Conservation (phyloP, 2,329 filamentous ascomycete genomes). For the Akanthomyces uredinophilus region DNA sequence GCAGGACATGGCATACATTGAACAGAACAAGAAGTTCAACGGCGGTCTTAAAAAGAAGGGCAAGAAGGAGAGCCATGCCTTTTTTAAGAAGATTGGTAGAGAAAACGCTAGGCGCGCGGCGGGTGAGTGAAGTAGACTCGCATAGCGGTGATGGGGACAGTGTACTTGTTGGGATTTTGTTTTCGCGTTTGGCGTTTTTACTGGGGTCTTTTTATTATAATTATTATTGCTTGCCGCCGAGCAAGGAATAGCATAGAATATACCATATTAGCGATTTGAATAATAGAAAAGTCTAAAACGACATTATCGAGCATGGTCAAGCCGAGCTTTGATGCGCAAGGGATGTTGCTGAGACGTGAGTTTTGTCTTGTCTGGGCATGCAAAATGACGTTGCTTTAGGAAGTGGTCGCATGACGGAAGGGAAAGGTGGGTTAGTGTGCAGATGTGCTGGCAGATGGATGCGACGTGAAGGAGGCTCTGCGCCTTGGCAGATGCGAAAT, state of each 20-base stretch:
- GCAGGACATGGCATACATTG: conserved; percentile 94
- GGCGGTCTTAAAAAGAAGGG: conserved; percentile 32
- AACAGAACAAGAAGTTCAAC: conserved; percentile 71
- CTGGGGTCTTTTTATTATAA: background rate
- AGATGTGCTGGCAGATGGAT: background rate
- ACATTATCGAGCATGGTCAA: too few relatives aligned
- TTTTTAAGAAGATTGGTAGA: conserved; percentile 39
- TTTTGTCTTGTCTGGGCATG: too few relatives aligned
- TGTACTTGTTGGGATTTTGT: background rate
- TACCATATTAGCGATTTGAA: background rate
- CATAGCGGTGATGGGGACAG: too few relatives aligned
- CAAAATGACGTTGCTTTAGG: too few relatives aligned
- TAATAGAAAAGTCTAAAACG: too few relatives aligned
- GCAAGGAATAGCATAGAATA: background rate
- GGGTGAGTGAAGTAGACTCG: conserved; percentile 20
- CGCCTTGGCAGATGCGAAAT: background rate
- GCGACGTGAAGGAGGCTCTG: background rate
- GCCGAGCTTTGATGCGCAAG: too few relatives aligned
- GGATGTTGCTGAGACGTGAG: too few relatives aligned
- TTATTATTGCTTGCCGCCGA: background rate
- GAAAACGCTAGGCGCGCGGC: conserved; percentile 36
- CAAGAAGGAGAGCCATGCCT: conserved; percentile 35
- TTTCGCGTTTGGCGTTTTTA: background rate
- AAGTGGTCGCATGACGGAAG: too few relatives aligned
- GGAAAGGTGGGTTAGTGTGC: too few relatives aligned